Evolutionary conservation across 2,329 filamentous ascomycete genomes (phyloP), one percentile per base, ranked within the genome.

Genomic region (Alternaria brassicicola): DNA sequence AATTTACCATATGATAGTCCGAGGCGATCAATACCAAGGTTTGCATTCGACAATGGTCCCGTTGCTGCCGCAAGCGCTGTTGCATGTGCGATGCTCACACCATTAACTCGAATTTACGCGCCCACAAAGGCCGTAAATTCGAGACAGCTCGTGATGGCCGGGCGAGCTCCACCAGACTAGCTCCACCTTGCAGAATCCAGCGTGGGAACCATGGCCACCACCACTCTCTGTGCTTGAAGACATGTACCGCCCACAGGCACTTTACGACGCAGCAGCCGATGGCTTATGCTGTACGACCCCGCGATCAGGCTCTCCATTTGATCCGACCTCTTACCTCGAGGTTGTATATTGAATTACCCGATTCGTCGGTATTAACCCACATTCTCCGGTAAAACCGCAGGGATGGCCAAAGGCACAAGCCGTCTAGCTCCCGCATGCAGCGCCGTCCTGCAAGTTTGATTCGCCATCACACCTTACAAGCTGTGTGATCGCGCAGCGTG

Each of bases 401-500:
- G 62, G 64, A 48, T 62, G 26, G 57, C 55, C 55, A 59, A 61
- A 61, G 64, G 62, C 61, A 61, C 57, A 46, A 31, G 45, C 62
- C 55, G 46, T 54, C 53, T 66, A 65, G 64, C 52, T 63, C 60
- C 64, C 64, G 64, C 49, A 2, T 28, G 19, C 55, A 28, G 31
- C 28, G 36, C 45, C 46, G 13, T 13, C 23, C 52, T 63, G 57
- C 55, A 57, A 41, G 33, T 51, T 31, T 68, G 64, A 72, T 72
- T 71, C 66, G 69, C 59, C 38, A 41, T 58, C 61, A 66, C 59
- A 62, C 61, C 56, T 51, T 56, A 64, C 64, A 61, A 54, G 61
- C 64, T 59, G 61, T 69, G 71, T 74, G 72, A 75, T 71, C 53
- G 66, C 59, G 59, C 68, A 61, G 63, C 54, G 62, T 65, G 61